Conservation (phyloP, 306 rosid genomes). For the Citrullus amarus region DNA sequence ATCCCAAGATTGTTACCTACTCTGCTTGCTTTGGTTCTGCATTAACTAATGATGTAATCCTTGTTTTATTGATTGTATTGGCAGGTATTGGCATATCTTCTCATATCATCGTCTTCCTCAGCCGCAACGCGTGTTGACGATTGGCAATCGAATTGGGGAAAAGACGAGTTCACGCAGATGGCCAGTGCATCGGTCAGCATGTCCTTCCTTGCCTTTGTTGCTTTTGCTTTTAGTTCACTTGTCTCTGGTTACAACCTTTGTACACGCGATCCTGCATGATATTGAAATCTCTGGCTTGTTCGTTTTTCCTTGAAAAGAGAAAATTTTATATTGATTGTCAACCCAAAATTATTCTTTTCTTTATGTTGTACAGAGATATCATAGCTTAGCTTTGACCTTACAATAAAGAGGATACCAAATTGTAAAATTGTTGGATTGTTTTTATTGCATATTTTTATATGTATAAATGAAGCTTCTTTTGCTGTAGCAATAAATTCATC, state of each 20-base stretch:
- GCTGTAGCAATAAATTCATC: not conserved
- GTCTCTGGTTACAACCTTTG: constrained; percentile 79
- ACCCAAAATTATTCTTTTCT: not conserved
- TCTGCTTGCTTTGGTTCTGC: not conserved
- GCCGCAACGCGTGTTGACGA: constrained; percentile 86
- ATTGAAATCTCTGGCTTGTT: constrained; percentile 1
- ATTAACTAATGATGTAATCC: not conserved
- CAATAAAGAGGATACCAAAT: constrained; percentile 3
- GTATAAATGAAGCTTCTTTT: not conserved
- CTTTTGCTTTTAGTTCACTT: constrained; percentile 82
- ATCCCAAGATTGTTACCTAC: not conserved
- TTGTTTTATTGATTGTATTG: not conserved
- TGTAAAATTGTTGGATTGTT: not conserved
- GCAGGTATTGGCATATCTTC: constrained; percentile 86
- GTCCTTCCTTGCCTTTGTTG: constrained; percentile 79
- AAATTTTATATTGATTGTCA: not conserved
- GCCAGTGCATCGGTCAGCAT: constrained; percentile 80
- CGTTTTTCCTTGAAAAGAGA: not conserved
- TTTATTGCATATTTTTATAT: not conserved
- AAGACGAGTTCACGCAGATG: constrained; percentile 84
- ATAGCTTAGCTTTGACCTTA: constrained; percentile 2
- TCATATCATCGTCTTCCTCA: constrained; percentile 84
- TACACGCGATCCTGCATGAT: constrained; percentile 26
- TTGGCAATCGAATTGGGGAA: constrained; percentile 98
- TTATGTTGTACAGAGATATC: constrained; percentile 11